Evolutionary conservation across 805 yeast genomes (phyloP).

Genomic region (Maudiozyma barnettii): DNA sequence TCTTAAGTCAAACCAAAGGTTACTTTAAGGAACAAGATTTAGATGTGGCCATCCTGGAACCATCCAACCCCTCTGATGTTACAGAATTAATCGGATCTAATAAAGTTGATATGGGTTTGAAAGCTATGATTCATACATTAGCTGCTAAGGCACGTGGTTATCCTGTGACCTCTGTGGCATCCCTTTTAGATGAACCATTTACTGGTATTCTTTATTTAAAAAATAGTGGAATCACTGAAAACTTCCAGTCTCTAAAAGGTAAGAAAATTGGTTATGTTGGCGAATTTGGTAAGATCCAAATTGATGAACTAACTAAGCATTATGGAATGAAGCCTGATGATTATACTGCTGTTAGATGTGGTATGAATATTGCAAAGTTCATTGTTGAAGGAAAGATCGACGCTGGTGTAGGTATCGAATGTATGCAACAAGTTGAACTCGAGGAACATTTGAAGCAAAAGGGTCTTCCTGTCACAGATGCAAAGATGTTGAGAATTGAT

Average conservation of each 20-base stretch:
- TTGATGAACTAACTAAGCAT: slow-evolving; percentile 46
- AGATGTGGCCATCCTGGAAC: slow-evolving; percentile 44
- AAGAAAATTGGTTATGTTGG: slow-evolving; percentile 49
- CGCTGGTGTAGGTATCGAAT: slow-evolving; percentile 51
- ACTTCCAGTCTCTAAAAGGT: slow-evolving; percentile 43
- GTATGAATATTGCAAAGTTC: slow-evolving; percentile 50
- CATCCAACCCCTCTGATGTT: slow-evolving; percentile 49
- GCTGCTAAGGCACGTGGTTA: slow-evolving; percentile 53
- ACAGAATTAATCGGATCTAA: slow-evolving; percentile 50
- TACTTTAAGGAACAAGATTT: slow-evolving; percentile 42
- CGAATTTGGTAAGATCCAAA: slow-evolving; percentile 49
- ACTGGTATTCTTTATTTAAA: slow-evolving; percentile 46
- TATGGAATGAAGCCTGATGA: slow-evolving; percentile 48
- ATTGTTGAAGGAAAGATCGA: slow-evolving; percentile 47
- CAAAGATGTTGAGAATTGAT: slow-evolving; percentile 49
- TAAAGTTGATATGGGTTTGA: slow-evolving; percentile 48
- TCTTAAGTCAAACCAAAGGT: slow-evolving; percentile 41
- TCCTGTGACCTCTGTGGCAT: slow-evolving; percentile 48
- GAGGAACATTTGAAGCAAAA: slow-evolving; percentile 38
- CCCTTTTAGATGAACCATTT: slow-evolving; percentile 48
- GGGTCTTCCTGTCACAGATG: slow-evolving; percentile 38
- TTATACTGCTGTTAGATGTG: slow-evolving; percentile 49
- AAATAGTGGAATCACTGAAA: slow-evolving; percentile 42
- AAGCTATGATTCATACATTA: slow-evolving; percentile 51
- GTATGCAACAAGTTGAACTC: slow-evolving; percentile 50